Conservation (phyloP, 2,329 filamentous ascomycete species). For the Diaporthe ampelina region DNA sequence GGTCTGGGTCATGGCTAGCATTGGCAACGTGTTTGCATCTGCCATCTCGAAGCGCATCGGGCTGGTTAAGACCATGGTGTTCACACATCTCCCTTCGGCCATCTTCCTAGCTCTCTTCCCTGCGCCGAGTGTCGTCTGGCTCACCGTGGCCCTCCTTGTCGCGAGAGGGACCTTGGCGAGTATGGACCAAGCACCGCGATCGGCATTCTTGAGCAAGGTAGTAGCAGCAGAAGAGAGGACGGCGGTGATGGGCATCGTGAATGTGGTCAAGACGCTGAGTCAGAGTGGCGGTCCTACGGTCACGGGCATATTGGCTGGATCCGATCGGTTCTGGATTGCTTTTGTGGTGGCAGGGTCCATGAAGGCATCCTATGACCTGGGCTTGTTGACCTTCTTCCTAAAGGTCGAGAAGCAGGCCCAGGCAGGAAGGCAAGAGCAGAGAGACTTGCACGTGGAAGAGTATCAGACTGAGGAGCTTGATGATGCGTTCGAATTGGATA, state of each 20-base stretch:
- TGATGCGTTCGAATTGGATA: slow-evolving; percentile 30
- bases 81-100: slow-evolving; percentile 79
- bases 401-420: slow-evolving; percentile 32
- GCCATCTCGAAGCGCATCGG: slow-evolving; percentile 69
- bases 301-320: slow-evolving; percentile 73
- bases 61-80: slow-evolving; percentile 82
- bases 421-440: neutral
- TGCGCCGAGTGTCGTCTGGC: slow-evolving; percentile 63
- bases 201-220: slow-evolving; percentile 77
- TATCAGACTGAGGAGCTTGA: neutral
- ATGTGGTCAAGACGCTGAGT: slow-evolving; percentile 76
- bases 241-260: slow-evolving; percentile 78
- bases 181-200: slow-evolving; percentile 80
- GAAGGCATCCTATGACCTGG: slow-evolving; percentile 73
- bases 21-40: slow-evolving; percentile 66
- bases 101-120: slow-evolving; percentile 75
- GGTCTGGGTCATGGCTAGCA: slow-evolving; percentile 64
- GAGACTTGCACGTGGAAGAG: neutral
- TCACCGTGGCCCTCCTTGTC: slow-evolving; percentile 71
- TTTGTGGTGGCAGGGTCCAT: slow-evolving; percentile 74
- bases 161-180: slow-evolving; percentile 73
- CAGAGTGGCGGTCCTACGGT: slow-evolving; percentile 74
- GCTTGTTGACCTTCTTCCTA: slow-evolving; percentile 39
- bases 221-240: slow-evolving; percentile 77
- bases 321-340: slow-evolving; percentile 70